Conservation (phyloP, 768 basidiomycete genomes). For the Pleurotus salmoneostramineus region DNA sequence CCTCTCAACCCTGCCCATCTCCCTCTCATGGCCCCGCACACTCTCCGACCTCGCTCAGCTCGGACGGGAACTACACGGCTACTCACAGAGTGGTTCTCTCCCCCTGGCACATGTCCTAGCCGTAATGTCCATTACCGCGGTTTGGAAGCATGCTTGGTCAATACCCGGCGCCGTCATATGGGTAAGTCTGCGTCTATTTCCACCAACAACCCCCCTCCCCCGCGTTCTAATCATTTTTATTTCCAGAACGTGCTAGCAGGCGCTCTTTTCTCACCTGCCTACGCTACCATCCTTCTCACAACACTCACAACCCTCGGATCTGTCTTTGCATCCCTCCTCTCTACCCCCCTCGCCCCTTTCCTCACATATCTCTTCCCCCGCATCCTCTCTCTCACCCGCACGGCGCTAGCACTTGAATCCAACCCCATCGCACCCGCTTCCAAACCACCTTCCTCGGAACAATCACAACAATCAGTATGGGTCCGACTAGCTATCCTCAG, state of each 20-base stretch:
- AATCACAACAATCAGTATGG: slow-evolving; percentile 54
- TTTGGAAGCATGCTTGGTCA: slow-evolving; percentile 98
- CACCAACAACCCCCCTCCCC: slow-evolving; percentile 9
- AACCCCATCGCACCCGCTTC: slow-evolving; percentile 28
- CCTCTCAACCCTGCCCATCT: slow-evolving; percentile 62
- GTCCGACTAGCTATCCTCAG: slow-evolving; percentile 84
- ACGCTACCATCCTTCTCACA: slow-evolving; percentile 80
- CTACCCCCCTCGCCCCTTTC: slow-evolving; percentile 81
- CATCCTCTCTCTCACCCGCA: slow-evolving; percentile 80
- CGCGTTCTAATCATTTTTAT: slow-evolving; percentile 7
- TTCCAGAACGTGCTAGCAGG: slow-evolving; percentile 85
- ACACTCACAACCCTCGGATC: slow-evolving; percentile 87
- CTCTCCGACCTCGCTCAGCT: slow-evolving; percentile 72
- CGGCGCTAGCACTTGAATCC: slow-evolving; percentile 69
- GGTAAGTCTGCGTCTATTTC: slow-evolving; percentile 41
- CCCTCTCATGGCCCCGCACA: slow-evolving; percentile 73
- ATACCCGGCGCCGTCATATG: slow-evolving; percentile 92
- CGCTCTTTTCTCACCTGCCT: slow-evolving; percentile 77
- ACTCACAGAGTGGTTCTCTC: slow-evolving; percentile 64
- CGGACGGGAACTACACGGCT: slow-evolving; percentile 71
- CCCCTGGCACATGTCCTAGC: slow-evolving; percentile 75
- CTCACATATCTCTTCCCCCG: slow-evolving; percentile 79
- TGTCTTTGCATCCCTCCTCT: slow-evolving; percentile 72
- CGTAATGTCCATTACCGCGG: slow-evolving; percentile 77
- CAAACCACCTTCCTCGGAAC: slow-evolving; percentile 22